Evolutionary conservation across 768 basidiomycete genomes (phyloP).

Genomic region (Pisolithus sp.): DNA sequence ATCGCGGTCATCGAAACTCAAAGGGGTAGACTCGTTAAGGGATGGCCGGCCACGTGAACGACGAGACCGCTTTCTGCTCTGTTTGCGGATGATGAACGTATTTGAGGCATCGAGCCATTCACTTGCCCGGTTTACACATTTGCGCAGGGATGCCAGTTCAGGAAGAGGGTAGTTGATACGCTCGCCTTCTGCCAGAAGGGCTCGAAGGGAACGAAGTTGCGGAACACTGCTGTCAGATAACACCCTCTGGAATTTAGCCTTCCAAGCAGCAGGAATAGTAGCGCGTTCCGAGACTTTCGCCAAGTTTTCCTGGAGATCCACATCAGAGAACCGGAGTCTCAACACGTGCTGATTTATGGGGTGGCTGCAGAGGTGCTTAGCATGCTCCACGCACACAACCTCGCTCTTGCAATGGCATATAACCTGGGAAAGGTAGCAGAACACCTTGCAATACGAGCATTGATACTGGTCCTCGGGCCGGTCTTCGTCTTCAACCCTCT

Average conservation of each 20-base stretch:
- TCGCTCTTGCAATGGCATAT: constrained; percentile 72
- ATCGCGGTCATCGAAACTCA: constrained; percentile 36
- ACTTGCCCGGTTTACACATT: constrained; percentile 74
- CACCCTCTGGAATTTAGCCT: constrained; percentile 56
- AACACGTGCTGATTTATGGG: constrained; percentile 50
- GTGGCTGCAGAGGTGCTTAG: constrained; percentile 67
- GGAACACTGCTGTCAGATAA: constrained; percentile 68
- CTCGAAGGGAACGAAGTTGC: constrained; percentile 67
- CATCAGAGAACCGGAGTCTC: constrained; percentile 77
- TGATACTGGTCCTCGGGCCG: constrained; percentile 93
- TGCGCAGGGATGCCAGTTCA: constrained; percentile 66
- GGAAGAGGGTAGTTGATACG: constrained; percentile 71
- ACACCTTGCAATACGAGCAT: constrained; percentile 86
- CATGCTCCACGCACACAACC: constrained; percentile 84
- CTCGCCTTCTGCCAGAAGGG: constrained; percentile 84
- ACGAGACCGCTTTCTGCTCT: constrained; percentile 70
- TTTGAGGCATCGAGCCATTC: constrained; percentile 88
- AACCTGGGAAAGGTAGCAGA: constrained; percentile 93
- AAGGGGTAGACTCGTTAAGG: constrained; percentile 35
- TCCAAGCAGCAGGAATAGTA: constrained; percentile 69
- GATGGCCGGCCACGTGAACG: constrained; percentile 52
- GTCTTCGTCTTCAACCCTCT: constrained; percentile 73
- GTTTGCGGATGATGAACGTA: constrained; percentile 70
- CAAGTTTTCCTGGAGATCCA: constrained; percentile 64
- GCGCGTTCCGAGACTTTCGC: constrained; percentile 66